Base-by-base conservation (phyloP, 2,329 filamentous ascomycete genomes). In the Diplodia scrobiculata region DNA sequence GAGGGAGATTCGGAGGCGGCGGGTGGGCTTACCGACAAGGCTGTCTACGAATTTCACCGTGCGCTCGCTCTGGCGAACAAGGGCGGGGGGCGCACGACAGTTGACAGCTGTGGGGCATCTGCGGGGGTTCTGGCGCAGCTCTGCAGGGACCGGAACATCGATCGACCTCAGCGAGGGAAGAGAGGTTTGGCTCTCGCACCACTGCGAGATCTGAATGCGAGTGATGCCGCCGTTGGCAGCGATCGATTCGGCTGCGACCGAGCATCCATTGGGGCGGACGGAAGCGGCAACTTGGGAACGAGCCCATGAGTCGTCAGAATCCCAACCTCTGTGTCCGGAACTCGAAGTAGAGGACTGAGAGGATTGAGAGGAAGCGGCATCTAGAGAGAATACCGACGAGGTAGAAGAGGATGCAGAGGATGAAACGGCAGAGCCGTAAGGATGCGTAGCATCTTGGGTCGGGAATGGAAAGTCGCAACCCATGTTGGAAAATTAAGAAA, bases 41-140 rank as follows among this genome's bases (percentile, higher is more conserved):
- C 89, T 95, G 79, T 97, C 93, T 80, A 98, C 94, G 76, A 98
- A 97, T 79, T 90, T 93, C 76, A 91, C 86, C 84, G 97, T 97
- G 76, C 93, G 91, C 80, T 97, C 92, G 74, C 88, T 87, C 82
- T 97, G 93, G 73, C 93, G 89, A 69, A 93, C 84, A 70, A 97
- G 85, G 67, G 89, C 81, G 59, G 94, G 91, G 72, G 91, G 90
- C 72, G 85, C 84, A 72, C 85, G 85, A 70, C 86, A 79, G 72
- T 84, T 83, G 67, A 83, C 79, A 66, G 83, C 82, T 36, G 83
- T 78, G 68, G 85, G 84, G 69, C 80, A 81, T 76, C 85, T 82
- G 73, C 85, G 82, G 71, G 84, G 85, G 74, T 87, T 80, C 74
- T 88, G 87, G 69, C 89, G 86, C 73, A 88, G 81, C 72, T 89